These are phyloP conservation scores for Bullera alba DNA, from an alignment of 768 basidiomycete species.

Conservation along the genomic window DNA sequence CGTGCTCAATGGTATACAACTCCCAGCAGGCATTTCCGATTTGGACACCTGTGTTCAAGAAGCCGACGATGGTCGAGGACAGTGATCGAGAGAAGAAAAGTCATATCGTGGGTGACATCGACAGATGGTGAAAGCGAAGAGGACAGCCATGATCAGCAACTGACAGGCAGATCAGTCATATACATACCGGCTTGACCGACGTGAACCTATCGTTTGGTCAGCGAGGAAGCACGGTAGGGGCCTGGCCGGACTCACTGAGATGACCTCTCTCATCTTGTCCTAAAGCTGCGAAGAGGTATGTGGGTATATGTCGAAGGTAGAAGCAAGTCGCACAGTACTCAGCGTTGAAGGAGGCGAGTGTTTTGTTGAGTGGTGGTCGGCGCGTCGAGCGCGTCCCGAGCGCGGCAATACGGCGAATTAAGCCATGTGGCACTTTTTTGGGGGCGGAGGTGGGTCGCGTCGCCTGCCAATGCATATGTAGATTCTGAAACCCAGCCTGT, in stretches of 20 bases:
- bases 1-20: conserved; percentile 97
- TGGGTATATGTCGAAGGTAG: background rate
- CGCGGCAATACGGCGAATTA: no score
- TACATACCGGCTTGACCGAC: conserved; percentile 76
- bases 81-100: background rate
- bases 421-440: no score
- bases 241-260: conserved; percentile 57
- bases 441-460: no score
- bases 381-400: no score
- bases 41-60: conserved; percentile 41
- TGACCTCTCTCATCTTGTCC: conserved; percentile 61
- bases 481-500: no score
- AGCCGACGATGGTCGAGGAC: background rate
- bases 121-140: background rate
- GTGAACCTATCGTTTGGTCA: conserved; percentile 50
- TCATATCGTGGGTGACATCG: background rate
- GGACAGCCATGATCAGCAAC: conserved; percentile 21
- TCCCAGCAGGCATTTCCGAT: conserved; percentile 98
- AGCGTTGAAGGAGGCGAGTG: no score
- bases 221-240: background rate
- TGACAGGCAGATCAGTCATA: conserved; percentile 10
- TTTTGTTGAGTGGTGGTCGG: no score
- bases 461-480: no score
- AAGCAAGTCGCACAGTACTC: no score
- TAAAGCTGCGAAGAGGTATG: background rate